phyloP scores from a whole-genome alignment of 2,329 filamentous ascomycete species.

The Decorospora gaudefroyi region DNA sequence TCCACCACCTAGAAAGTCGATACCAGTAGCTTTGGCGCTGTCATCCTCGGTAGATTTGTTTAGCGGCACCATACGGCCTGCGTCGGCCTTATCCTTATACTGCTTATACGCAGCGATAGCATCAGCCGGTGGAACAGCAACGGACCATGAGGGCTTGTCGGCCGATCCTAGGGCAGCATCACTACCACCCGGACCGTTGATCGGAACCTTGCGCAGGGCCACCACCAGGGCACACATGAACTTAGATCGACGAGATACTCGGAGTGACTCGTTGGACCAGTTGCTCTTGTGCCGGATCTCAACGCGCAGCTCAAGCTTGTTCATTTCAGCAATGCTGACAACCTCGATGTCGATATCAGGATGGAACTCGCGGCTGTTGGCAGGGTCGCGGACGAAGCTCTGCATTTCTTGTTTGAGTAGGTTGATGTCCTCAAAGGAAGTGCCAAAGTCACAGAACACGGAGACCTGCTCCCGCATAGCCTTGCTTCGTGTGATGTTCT shows the following conservation, averaged over 20 bases:
- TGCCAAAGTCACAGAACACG: conserved; percentile 82
- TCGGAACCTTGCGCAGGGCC: conserved; percentile 84
- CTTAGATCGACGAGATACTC: conserved; percentile 81
- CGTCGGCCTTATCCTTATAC: conserved; percentile 59
- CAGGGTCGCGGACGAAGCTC: conserved; percentile 77
- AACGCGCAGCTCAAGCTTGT: conserved; percentile 82
- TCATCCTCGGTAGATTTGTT: conserved; percentile 37
- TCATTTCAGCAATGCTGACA: conserved; percentile 77
- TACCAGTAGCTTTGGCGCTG: conserved; percentile 38
- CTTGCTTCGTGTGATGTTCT: conserved; percentile 89
- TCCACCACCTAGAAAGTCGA: conserved; percentile 42
- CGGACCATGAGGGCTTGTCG: conserved; percentile 80
- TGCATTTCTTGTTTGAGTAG: conserved; percentile 83
- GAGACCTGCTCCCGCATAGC: conserved; percentile 86
- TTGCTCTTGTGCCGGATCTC: conserved; percentile 82
- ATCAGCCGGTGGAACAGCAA: conserved; percentile 70
- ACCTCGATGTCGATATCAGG: conserved; percentile 80
- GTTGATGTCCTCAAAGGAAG: conserved; percentile 86
- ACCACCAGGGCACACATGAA: conserved; percentile 94
- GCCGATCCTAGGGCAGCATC: conserved; percentile 62
- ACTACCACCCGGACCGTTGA: conserved; percentile 78
- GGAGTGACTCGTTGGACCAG: conserved; percentile 72
- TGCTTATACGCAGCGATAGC: conserved; percentile 66
- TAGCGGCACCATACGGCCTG: conserved; percentile 65
- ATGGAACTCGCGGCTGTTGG: conserved; percentile 90